Percentiles rank a stretch among this genome's conserved stretches.
phyloP scores from a whole-genome alignment of 768 basidiomycete genomes.

The Hygrocybe coccinea region DNA sequence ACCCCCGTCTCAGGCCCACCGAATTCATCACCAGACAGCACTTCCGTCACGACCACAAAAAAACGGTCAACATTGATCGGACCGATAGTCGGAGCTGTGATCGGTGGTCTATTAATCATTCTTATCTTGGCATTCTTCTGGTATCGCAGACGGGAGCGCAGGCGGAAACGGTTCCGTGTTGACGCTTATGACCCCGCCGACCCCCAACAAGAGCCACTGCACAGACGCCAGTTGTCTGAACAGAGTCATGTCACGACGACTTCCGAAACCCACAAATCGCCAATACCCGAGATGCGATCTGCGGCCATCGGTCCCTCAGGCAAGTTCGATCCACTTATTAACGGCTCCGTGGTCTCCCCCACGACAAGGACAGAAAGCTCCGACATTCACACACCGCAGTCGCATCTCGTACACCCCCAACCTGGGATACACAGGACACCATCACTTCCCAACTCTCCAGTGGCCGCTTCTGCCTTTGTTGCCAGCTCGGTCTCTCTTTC shows the following conservation, averaged over 20 bases:
- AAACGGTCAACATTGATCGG: background rate
- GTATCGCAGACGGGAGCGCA: background rate
- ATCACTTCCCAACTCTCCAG: no score
- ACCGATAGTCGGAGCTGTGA: background rate
- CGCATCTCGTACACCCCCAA: no score
- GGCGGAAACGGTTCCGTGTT: background rate
- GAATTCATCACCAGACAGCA: background rate
- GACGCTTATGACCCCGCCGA: no score
- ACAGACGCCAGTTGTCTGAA: background rate
- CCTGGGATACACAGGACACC: no score
- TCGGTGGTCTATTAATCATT: background rate
- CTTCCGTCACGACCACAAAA: background rate
- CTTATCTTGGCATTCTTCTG: background rate
- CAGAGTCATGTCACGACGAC: background rate
- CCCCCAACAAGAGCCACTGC: no score
- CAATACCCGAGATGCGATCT: background rate
- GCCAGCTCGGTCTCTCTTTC: no score
- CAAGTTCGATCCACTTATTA: no score
- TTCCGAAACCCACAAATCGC: background rate
- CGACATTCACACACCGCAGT: no score
- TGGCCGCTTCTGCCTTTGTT: no score
- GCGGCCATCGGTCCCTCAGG: constrained; percentile 21
- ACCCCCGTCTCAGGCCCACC: constrained; percentile 20
- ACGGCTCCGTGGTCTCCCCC: no score
- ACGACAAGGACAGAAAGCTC: no score